Percentiles rank a stretch among this genome's conserved stretches.
These are phyloP conservation scores for Nelumbo lutea DNA, from an alignment of 164 flowering plant species.

Conservation along the genomic window DNA sequence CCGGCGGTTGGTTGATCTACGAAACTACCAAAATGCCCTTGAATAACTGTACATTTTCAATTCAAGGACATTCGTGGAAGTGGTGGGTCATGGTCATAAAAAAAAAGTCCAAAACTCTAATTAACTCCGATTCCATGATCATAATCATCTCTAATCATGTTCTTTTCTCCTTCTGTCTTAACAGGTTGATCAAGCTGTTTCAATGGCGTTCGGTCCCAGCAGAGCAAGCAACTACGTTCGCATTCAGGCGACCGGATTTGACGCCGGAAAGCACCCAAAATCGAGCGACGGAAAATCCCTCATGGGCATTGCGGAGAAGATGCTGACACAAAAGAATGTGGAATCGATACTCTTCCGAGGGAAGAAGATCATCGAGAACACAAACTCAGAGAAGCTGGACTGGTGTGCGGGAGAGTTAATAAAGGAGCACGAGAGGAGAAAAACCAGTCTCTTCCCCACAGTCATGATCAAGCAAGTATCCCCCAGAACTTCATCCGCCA, in stretches of 20 bases:
- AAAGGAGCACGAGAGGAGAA: constrained; percentile 60
- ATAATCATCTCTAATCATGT: not conserved
- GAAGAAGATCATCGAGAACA: constrained; percentile 37
- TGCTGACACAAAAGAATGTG: constrained; percentile 51
- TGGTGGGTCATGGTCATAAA: no score
- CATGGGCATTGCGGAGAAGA: constrained; percentile 26
- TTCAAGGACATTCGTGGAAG: not conserved
- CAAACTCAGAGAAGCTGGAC: constrained; percentile 49
- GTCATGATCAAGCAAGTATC: constrained; percentile 46
- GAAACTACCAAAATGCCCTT: not conserved
- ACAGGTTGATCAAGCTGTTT: constrained; percentile 67
- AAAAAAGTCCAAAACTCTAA: no score
- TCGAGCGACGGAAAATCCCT: constrained; percentile 2
- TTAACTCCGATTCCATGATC: no score
- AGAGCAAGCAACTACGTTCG: constrained; percentile 45
- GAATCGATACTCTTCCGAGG: constrained; percentile 53
- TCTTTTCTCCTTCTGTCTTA: not conserved
- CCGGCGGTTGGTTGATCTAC: not conserved
- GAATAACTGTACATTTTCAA: not conserved
- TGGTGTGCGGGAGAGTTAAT: constrained; percentile 36
- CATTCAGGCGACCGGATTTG: constrained; percentile 35
- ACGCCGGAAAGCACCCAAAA: not conserved
- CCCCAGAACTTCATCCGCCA: constrained; percentile 58
- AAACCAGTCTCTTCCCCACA: constrained; percentile 36
- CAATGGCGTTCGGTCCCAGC: constrained; percentile 53